Base-by-base conservation (phyloP, 1,139 yeast species). In the Yamadazyma taylorii region DNA sequence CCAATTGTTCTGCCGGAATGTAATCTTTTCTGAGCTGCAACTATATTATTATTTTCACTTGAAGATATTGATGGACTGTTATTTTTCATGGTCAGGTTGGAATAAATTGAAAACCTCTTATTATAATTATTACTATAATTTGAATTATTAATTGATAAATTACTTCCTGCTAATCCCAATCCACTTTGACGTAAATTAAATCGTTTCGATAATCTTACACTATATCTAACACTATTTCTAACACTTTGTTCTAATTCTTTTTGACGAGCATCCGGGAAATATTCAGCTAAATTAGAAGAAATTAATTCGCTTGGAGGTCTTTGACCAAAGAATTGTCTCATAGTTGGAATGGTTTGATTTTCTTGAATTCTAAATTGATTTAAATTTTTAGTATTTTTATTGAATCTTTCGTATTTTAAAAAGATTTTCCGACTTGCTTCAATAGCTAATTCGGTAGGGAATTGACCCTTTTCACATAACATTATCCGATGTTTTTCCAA, bases 241-340 rank as follows among this genome's bases (percentile, higher is more conserved):
- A 90, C 79, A 1, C 96, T 89, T 42, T 83, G 81, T 47, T 86
- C 85, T 44, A 92, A 71, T 40, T 83, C 85, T 34, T 74, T 72
- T 37, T 81, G 79, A 28, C 79, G 82, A 0, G 95, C 83, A 35
- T 84, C 85, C 0, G 98, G 98, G 69, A 92, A 92, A 58, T 86
- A 92, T 47, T 90, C 96, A 1, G 89, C 85, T 51, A 92, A 68
- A 55, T 92, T 89, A 10, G 92, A 82, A 1, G 96, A 87, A 47
- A 92, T 92, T 53, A 89, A 75, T 56, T 89, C 96, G 46, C 94
- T 83, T 2, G 97, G 92, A 10, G 98, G 98, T 52, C 97, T 73
- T 55, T 88, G 96, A 12, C 95, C 95, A 55, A 85, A 84, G 46
- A 87, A 78, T 43, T 75, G 75, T 46, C 76, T 74, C 61, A 70